Percentiles rank a stretch among this genome's conserved stretches.
Conservation (phyloP, 2,329 filamentous ascomycete genomes). For the Apiospora malaysiana region DNA sequence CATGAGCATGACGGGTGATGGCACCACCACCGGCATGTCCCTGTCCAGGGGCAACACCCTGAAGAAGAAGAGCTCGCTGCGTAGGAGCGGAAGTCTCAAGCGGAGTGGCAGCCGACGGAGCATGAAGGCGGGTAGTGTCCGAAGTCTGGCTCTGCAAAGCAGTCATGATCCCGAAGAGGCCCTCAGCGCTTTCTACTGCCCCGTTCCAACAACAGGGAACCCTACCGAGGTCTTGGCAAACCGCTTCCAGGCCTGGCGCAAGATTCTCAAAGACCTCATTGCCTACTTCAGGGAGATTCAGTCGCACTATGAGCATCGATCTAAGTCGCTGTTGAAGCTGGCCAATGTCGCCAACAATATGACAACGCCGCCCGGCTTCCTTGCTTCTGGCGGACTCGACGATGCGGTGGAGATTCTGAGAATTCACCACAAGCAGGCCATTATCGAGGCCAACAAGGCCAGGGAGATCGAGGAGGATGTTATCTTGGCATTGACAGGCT, state of each 20-base stretch:
- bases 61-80: constrained; percentile 85
- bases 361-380: constrained; percentile 74
- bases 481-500: constrained; percentile 81
- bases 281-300: constrained; percentile 93
- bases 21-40: constrained; percentile 35
- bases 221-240: constrained; percentile 88
- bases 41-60: constrained; percentile 71
- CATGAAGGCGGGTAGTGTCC: constrained; percentile 84
- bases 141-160: constrained; percentile 77
- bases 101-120: constrained; percentile 82
- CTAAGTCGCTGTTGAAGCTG: constrained; percentile 82
- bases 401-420: constrained; percentile 84
- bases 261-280: constrained; percentile 92
- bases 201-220: constrained; percentile 84
- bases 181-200: constrained; percentile 87
- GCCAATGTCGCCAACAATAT: constrained; percentile 86
- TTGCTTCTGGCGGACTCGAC: constrained; percentile 81
- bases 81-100: constrained; percentile 74
- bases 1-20: constrained; percentile 47
- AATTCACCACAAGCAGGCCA: constrained; percentile 80
- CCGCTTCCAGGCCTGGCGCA: constrained; percentile 95
- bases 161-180: constrained; percentile 70
- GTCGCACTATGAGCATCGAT: constrained; percentile 82
- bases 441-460: constrained; percentile 85
- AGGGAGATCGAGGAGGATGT: constrained; percentile 91